Evolutionary conservation across 495 filamentous ascomycete species (phyloP), one percentile per base, ranked within the genome.

Genomic region (Pseudoneurospora amorphoporcata): DNA sequence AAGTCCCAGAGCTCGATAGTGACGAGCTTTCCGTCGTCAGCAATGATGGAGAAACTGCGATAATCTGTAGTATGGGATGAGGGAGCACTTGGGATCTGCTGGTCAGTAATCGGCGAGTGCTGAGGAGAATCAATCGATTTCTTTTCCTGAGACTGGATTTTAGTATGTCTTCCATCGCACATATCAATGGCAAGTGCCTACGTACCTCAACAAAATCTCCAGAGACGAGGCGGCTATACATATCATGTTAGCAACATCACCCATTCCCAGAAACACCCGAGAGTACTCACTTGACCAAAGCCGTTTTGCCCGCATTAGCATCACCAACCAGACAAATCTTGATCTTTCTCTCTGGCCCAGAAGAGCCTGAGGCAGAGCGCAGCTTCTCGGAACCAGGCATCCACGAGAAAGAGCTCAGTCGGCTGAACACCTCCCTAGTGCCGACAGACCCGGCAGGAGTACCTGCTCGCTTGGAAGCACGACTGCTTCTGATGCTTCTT

Each of bases 1-100:
- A 80, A 75, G 68, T 80, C 79, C 77, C 78, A 81, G 4, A 81
- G 35, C 77, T 80, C 78, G 29, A 80, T 68, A 7, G 65, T 70
- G 12, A 77, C 68, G 37, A 73, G 40, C 29, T 58, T 2, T 12
- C 47, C 53, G 9, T 72, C 61, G 61, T 75, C 71, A n/a, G 37
- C n/a, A 43, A 61, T 8, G 8, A 72, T 65, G 39, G 72, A 61
- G n/a, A 79, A 47, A 5, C 47, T 76, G 14, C 65, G 65, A 71
- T 39, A 72, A 32, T 75, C 73, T 4, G 75, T 76, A 12, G 65
- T 61, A 65, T 35, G 53, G 23, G 68, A 40, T 0, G 76, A 77
- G 19, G 75, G 74, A 3, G 23, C 35, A 0, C 70, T 69, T 78
- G 72, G n/a, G 16, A 47, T 8, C 12, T 38, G 17, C 38, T 29